Conservation (phyloP, 169 alveolate species). For the Eimeria sp. region DNA sequence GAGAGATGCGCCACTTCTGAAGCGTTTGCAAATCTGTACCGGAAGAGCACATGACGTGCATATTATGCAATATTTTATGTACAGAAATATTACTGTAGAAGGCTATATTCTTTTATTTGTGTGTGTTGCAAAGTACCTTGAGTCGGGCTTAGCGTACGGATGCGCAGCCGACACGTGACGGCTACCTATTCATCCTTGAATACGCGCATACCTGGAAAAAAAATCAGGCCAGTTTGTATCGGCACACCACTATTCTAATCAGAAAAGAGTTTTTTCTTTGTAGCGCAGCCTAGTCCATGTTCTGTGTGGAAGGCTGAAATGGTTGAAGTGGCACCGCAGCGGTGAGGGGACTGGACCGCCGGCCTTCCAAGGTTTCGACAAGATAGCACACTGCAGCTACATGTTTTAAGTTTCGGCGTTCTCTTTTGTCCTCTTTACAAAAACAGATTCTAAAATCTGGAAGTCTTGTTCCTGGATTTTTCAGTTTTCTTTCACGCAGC, state of each 20-base stretch:
- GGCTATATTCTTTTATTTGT: not conserved
- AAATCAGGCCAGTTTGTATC: not conserved
- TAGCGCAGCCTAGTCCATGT: not conserved
- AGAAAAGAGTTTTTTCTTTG: not conserved
- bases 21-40: not conserved
- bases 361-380: slow-evolving; percentile 26
- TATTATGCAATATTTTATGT: not conserved
- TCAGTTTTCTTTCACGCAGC: not conserved
- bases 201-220: not conserved
- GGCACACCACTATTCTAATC: not conserved
- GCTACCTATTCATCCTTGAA: not conserved
- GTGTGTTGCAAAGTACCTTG: not conserved
- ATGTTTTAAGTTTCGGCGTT: not conserved
- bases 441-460: not conserved
- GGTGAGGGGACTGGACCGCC: slow-evolving; percentile 60
- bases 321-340: slow-evolving; percentile 8
- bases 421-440: not conserved
- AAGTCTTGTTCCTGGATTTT: not conserved
- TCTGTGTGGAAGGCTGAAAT: not conserved
- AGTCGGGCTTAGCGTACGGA: not conserved
- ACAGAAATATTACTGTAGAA: not conserved
- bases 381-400: not conserved
- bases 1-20: not conserved
- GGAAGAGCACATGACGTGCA: not conserved
- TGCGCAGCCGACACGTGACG: slow-evolving; percentile 9